Percentiles rank a stretch among this genome's conserved stretches.
Evolutionary conservation across 306 rosid genomes (phyloP).

Genomic region (Purshia tridentata): DNA sequence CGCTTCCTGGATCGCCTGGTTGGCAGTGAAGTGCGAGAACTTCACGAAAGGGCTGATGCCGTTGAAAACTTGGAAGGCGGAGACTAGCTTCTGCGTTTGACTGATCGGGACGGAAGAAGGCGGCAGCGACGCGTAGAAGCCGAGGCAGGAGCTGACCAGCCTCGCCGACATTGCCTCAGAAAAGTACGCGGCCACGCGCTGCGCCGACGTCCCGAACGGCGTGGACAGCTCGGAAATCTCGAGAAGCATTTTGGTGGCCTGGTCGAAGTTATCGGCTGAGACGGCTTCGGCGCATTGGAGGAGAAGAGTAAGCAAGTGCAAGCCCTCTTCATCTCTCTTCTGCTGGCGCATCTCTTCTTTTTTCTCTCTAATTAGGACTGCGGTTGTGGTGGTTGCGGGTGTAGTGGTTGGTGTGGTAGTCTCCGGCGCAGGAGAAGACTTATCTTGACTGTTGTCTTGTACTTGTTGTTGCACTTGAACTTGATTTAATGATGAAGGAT

Average conservation of each 20-base stretch:
- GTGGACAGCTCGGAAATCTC: slow-evolving; percentile 89
- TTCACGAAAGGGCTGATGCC: slow-evolving; percentile 93
- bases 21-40: slow-evolving; percentile 97
- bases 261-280: slow-evolving; percentile 78
- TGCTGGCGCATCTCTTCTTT: slow-evolving; percentile 75
- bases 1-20: slow-evolving; percentile 95
- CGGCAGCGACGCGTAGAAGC: slow-evolving; percentile 76
- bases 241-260: slow-evolving; percentile 73
- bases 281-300: slow-evolving; percentile 97
- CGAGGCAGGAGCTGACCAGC: slow-evolving; percentile 83
- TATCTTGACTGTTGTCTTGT: slow-evolving; percentile 2
- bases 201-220: slow-evolving; percentile 92
- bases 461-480: slow-evolving; percentile 21
- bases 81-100: slow-evolving; percentile 82
- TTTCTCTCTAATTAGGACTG: slow-evolving; percentile 46
- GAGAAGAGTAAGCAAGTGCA: slow-evolving; percentile 78
- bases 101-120: slow-evolving; percentile 29
- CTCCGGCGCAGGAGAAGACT: slow-evolving; percentile 3
- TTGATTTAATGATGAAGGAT: slow-evolving; percentile 4
- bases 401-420: background rate
- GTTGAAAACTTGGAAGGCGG: slow-evolving; percentile 94
- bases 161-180: slow-evolving; percentile 97
- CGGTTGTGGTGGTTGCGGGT: slow-evolving; percentile 16
- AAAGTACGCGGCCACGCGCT: slow-evolving; percentile 94
- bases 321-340: slow-evolving; percentile 82